Base-by-base conservation (phyloP, 23 red algal species). In the Agarophyton chilense region DNA sequence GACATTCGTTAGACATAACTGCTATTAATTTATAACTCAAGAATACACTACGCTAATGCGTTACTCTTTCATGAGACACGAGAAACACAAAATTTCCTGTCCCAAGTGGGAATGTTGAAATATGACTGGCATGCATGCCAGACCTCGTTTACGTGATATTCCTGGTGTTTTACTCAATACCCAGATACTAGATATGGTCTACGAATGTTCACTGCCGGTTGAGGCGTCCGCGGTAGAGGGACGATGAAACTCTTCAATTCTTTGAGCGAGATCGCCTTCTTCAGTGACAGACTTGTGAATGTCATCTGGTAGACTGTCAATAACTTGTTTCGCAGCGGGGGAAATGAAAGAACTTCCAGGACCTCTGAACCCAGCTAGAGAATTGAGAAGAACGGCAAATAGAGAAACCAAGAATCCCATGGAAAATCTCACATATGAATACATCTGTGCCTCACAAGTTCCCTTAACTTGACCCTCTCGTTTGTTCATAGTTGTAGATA, bases 251-350 rank as follows among this genome's bases (percentile, higher is more conserved):
- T 36, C 13, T 33, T 65, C 60, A 65, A 65, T 35, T 11, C 17
- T 2, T 65, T 36, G 9, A 16, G 68, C 33, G 18, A 74, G 6
- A 26, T 74, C 68, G 26, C 68, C 68, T 74, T 74, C 40, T 80
- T 80, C 77, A 43, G 34, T 43, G 21, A 80, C 50, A 36, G 77
- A 1, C 16, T 61, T 55, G 46, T 28, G 77, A 6, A 80, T 58
- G 50, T 80, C 77, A 58, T 80, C 77, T 26, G 77, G 77, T 24
- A 80, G 24, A 56, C 21, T 40, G 14, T 40, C 35, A 11, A 80
- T 60, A 31, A 56, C 50, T 50, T 56, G 18, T 35, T 61, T 40
- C 0, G 77, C 77, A 31, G 77, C 50, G 49, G 77, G 50, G 10
- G 50, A 39, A 18, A 80, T 80, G 14, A 32, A 58, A 35, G 43